Conservation (phyloP, 2,329 filamentous ascomycete genomes). For the Sarocladiaceae sp. region DNA sequence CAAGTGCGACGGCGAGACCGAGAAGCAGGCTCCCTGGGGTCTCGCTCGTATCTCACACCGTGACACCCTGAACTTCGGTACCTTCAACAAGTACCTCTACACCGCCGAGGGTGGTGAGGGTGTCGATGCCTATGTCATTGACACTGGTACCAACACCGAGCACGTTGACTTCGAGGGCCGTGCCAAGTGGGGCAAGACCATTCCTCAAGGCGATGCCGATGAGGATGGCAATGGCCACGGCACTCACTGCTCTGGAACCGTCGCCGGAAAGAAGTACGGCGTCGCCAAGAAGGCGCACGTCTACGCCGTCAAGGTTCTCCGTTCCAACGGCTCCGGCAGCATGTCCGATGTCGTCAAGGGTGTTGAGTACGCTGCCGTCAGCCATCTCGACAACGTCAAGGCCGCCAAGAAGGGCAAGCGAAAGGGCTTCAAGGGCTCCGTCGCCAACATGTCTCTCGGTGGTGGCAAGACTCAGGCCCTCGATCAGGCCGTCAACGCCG, state of each 20-base stretch:
- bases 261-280: slow-evolving; percentile 98
- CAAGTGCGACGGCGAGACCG: slow-evolving; percentile 54
- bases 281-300: slow-evolving; percentile 98
- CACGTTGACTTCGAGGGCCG: slow-evolving; percentile 98
- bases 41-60: slow-evolving; percentile 97
- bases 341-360: slow-evolving; percentile 99
- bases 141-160: slow-evolving; percentile 89
- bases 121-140: slow-evolving; percentile 97
- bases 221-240: slow-evolving; percentile 96
- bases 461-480: slow-evolving; percentile 94
- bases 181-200: slow-evolving; percentile 95
- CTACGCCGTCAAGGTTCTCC: slow-evolving; percentile 96
- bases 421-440: slow-evolving; percentile 97
- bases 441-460: slow-evolving; percentile 98
- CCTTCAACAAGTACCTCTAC: slow-evolving; percentile 98
- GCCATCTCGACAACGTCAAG: slow-evolving; percentile 72
- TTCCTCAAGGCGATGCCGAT: slow-evolving; percentile 79
- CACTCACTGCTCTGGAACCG: slow-evolving; percentile 97
- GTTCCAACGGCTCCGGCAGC: slow-evolving; percentile 93
- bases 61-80: slow-evolving; percentile 78
- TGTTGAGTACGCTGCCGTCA: slow-evolving; percentile 86
- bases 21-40: slow-evolving; percentile 98
- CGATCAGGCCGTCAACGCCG: slow-evolving; percentile 89
- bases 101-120: slow-evolving; percentile 87
- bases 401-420: slow-evolving; percentile 80